Evolutionary conservation across 306 rosid genomes (phyloP).

Genomic region (Cicer cuneatum): DNA sequence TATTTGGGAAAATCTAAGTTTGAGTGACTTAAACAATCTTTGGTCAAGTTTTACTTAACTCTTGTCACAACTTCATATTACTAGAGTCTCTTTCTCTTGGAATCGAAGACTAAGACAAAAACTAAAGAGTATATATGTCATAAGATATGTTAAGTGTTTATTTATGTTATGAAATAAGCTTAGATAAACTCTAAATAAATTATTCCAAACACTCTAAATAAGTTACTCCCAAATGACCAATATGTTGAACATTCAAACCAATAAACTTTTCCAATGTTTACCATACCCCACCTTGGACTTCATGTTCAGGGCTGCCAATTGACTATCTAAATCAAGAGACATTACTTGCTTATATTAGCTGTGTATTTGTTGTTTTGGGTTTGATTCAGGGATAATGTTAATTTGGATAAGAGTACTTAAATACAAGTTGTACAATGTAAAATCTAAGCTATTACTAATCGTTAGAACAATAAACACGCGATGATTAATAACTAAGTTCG

Average conservation of each 20-base stretch:
- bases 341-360: not conserved
- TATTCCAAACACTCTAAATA: not conserved
- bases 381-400: too few relatives aligned
- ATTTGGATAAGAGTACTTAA: too few relatives aligned
- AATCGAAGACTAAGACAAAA: too few relatives aligned
- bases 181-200: not conserved
- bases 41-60: too few relatives aligned
- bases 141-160: not conserved
- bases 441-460: too few relatives aligned
- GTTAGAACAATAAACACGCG: too few relatives aligned
- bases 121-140: not conserved
- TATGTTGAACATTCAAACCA: conserved; percentile 27
- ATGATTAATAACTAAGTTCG: too few relatives aligned
- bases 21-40: too few relatives aligned
- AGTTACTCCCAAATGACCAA: not conserved
- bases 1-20: too few relatives aligned
- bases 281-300: conserved; percentile 16
- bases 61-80: too few relatives aligned
- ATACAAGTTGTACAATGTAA: too few relatives aligned
- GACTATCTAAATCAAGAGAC: conserved; percentile 11
- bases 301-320: not conserved
- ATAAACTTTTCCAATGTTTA: not conserved
- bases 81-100: too few relatives aligned
- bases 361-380: not conserved
- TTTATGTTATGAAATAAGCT: not conserved